A percentile compares a stretch with the other conserved stretches of the same genome.
These are phyloP conservation scores for Fraxinus velutina DNA, from an alignment of 305 asterid species.

Conservation along the genomic window DNA sequence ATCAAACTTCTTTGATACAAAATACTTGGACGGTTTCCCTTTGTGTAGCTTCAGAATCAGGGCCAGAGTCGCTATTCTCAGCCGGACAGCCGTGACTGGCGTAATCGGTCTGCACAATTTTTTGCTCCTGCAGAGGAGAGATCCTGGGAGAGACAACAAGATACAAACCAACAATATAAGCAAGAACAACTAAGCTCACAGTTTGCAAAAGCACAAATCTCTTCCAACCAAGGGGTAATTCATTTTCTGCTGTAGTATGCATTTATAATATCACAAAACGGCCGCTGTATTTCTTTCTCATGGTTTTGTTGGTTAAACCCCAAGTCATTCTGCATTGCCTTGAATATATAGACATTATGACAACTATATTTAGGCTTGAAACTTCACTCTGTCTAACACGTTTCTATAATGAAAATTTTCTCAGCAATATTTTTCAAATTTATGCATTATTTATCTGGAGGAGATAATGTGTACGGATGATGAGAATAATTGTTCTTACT, in stretches of 20 bases:
- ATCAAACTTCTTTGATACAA: background rate
- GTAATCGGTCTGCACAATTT: slow-evolving; percentile 57
- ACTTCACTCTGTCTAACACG: background rate
- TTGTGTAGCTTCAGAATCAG: slow-evolving; percentile 40
- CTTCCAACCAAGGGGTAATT: slow-evolving; percentile 67
- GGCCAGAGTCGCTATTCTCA: slow-evolving; percentile 65
- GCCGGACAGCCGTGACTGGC: slow-evolving; percentile 90
- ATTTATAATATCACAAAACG: background rate
- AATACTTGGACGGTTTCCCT: background rate
- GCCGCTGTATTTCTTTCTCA: background rate
- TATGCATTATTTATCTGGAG: background rate
- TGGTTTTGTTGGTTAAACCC: background rate
- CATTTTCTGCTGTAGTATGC: background rate
- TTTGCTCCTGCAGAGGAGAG: slow-evolving; percentile 64
- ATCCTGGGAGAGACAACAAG: slow-evolving; percentile 74
- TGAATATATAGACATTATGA: background rate
- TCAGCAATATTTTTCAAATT: background rate
- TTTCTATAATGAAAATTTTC: background rate
- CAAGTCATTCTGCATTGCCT: background rate
- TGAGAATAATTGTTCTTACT: background rate
- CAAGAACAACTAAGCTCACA: slow-evolving; percentile 58
- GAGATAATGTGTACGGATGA: background rate
- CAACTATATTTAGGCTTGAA: background rate
- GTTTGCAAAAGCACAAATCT: slow-evolving; percentile 48
- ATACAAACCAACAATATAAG: slow-evolving; percentile 52